Conservation (phyloP, 805 yeast genomes). For the Saccharomyces kudriavzevii region DNA sequence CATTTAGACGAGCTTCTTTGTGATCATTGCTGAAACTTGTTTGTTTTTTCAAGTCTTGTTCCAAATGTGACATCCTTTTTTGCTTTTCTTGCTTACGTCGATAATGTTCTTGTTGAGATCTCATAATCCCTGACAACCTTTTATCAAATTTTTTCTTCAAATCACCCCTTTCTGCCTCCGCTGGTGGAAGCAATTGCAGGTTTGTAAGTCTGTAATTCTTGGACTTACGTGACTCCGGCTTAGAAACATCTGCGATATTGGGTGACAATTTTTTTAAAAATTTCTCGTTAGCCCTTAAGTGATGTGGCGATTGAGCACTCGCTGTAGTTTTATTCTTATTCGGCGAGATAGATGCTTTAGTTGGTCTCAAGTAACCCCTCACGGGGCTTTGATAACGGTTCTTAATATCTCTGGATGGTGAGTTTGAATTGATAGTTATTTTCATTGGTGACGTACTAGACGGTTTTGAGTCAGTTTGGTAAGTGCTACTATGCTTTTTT, state of each 20-base stretch:
- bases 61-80: slow-evolving; percentile 22
- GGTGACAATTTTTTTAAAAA: background rate
- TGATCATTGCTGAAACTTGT: background rate
- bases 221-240: background rate
- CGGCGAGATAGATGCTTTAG: background rate
- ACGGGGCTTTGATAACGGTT: background rate
- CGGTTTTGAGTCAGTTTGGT: background rate
- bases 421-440: background rate
- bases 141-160: slow-evolving; percentile 25
- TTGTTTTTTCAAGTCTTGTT: slow-evolving; percentile 15
- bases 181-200: slow-evolving; percentile 23
- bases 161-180: slow-evolving; percentile 20
- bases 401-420: background rate
- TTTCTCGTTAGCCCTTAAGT: background rate
- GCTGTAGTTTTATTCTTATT: background rate
- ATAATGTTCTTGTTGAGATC: slow-evolving; percentile 27
- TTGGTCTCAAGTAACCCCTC: background rate
- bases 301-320: background rate
- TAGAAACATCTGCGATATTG: background rate
- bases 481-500: background rate
- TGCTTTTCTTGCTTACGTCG: slow-evolving; percentile 21
- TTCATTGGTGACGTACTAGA: background rate
- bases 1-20: background rate
- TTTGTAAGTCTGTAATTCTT: slow-evolving; percentile 23
- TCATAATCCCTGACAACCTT: slow-evolving; percentile 26